Evolutionary conservation across 768 basidiomycete species (phyloP), one percentile per base, ranked within the genome.

Genomic region (Suillus bovinus): DNA sequence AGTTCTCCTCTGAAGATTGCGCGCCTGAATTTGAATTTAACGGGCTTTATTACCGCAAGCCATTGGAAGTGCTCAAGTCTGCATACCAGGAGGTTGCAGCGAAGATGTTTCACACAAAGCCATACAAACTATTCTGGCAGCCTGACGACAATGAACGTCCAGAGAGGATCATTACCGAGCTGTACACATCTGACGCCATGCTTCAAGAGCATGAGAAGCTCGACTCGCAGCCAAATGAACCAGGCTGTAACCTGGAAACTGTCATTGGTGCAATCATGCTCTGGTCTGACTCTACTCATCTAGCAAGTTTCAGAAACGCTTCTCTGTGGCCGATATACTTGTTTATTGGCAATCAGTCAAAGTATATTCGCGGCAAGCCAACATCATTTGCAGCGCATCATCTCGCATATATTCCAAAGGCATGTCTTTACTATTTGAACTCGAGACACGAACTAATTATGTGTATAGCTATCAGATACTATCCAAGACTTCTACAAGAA

Each of bases 241-340:
- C 22, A 4, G 60, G 53, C 0, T 69, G 71, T n/a, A 59, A 61
- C 4, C 55, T 72, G 7, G 67, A 69, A 27, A 68, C 54, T 0
- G 57, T 66, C 2, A 39, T 73, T 8, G 62, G 60, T 0, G 39
- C 63, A 0, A 56, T 73, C 17, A 74, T 73, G 69, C 13, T 74
- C 1, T 74, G 71, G 65, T 74, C 68, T 0, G 62, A 74, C 27
- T 67, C 59, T 0, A 74, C 69, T 0, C 67, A 73, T 24, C 63
- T 72, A 0, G 59, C 17, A 34, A 34, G 33, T 70, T 2, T 55
- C 44, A 61, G 72, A 0, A 49, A 64, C 16, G 61, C 68, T 2
- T n/a, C 22, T 0, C 29, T 69, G 1, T 71, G 70, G 66, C 68
- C 66, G 0, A n/a, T 71, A 0, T 71, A 68, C 7, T 5, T 68